Evolutionary conservation across 2,329 filamentous ascomycete genomes (phyloP).

Genomic region (Clonostachys rhizophaga): DNA sequence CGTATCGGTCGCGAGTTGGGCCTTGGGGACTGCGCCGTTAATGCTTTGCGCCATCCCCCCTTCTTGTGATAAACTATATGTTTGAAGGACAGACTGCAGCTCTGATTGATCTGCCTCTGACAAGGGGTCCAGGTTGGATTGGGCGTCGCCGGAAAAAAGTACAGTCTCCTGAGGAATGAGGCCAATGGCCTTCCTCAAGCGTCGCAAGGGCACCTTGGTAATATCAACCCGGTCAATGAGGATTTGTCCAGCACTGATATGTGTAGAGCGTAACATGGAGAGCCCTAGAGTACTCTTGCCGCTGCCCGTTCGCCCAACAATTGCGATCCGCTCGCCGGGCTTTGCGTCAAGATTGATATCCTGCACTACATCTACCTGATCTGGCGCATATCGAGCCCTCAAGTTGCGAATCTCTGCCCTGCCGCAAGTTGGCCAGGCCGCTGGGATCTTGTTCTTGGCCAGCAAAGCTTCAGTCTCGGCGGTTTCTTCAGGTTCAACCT

Average conservation of each 20-base stretch:
- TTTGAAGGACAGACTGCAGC: slow-evolving; percentile 57
- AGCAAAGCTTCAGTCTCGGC: no score
- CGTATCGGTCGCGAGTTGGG: slow-evolving; percentile 13
- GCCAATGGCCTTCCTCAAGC: slow-evolving; percentile 60
- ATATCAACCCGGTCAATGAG: slow-evolving; percentile 67
- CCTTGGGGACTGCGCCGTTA: not conserved
- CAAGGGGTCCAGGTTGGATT: slow-evolving; percentile 69
- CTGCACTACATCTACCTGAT: no score
- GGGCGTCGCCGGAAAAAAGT: slow-evolving; percentile 68
- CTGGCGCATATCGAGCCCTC: no score
- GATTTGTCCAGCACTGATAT: slow-evolving; percentile 63
- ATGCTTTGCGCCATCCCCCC: not conserved
- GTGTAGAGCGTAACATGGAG: slow-evolving; percentile 85
- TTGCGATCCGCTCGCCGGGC: slow-evolving; percentile 87
- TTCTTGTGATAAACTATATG: slow-evolving; percentile 42
- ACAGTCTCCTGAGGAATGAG: slow-evolving; percentile 69
- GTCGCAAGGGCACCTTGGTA: slow-evolving; percentile 57
- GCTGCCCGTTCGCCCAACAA: slow-evolving; percentile 89
- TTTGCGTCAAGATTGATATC: slow-evolving; percentile 43
- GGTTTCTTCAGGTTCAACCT: no score
- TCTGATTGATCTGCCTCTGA: slow-evolving; percentile 58
- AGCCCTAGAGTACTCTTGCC: slow-evolving; percentile 64
- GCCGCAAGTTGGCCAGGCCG: no score
- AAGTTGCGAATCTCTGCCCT: no score
- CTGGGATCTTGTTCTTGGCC: no score